These are phyloP conservation scores for Sphaerosporella brunnea DNA, from an alignment of 495 filamentous ascomycete species.

Conservation along the genomic window DNA sequence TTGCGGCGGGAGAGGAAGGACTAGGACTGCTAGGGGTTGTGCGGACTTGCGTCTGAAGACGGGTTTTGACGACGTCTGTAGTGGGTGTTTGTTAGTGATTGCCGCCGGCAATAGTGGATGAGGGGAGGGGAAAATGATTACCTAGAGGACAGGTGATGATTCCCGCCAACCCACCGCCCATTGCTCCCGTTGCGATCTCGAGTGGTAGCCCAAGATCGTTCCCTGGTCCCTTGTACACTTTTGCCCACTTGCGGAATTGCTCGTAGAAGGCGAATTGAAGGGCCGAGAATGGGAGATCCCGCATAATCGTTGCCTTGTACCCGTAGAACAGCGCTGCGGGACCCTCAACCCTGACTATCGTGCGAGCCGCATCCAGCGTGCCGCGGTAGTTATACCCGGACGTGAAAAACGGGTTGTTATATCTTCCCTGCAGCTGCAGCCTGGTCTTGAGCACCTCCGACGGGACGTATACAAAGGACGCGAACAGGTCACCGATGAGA, in stretches of 20 bases:
- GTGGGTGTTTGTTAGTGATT: neutral
- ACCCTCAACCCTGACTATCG: constrained; percentile 68
- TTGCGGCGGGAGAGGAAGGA: constrained; percentile 8
- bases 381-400: constrained; percentile 89
- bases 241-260: constrained; percentile 68
- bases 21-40: constrained; percentile 27
- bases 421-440: constrained; percentile 80
- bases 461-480: constrained; percentile 82
- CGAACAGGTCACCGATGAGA: constrained; percentile 83
- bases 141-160: constrained; percentile 77
- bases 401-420: constrained; percentile 81
- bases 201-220: constrained; percentile 67
- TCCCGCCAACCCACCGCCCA: constrained; percentile 86
- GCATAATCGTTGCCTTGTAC: constrained; percentile 83
- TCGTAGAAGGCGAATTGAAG: constrained; percentile 97
- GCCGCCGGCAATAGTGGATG: neutral
- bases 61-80: constrained; percentile 82
- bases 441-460: constrained; percentile 94
- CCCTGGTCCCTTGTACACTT: constrained; percentile 41
- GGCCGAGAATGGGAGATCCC: constrained; percentile 88
- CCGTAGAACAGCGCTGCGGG: constrained; percentile 76
- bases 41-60: constrained; percentile 88
- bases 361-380: constrained; percentile 59
- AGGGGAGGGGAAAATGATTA: neutral
- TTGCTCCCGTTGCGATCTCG: constrained; percentile 76